Evolutionary conservation across 257 asterid species (phyloP), one percentile per base, ranked within the genome.

Genomic region (Solanum raphanifolium): DNA sequence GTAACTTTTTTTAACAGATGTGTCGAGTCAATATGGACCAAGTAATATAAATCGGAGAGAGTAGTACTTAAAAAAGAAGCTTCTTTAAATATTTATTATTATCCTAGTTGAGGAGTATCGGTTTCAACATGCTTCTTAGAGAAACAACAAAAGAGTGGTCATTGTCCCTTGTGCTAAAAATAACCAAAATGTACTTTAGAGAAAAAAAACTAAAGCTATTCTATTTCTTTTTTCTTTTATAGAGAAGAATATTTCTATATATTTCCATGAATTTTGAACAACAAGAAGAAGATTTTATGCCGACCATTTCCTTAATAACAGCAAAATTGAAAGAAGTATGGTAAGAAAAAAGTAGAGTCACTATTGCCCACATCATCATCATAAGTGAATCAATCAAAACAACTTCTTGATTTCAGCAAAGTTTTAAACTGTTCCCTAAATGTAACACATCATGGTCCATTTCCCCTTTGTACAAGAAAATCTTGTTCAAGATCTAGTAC

Each of bases 251-350:
- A 46, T 29, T 48, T 82, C 84, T 27, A 11, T 69, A 7, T 66
- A 72, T 72, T 71, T 72, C 27, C 9, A 32, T 62, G 52, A 41
- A 41, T 65, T 27, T 83, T 29, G 43, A 48, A 20, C 1, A 79
- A 84, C 11, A 12, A 66, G 27, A 69, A 20, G 43, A 72, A 43
- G 55, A 62, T 23, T 32, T 20, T n/a, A 65, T 27, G 65, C 87
- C 88, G 91, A 91, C 93, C 90, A 89, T 83, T 82, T 88, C 93
- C 93, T 86, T 85, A 90, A 91, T 76, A 91, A 73, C 92, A 79
- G 93, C 91, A 89, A 89, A 84, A 85, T 78, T 74, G 71, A 86
- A 10, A 72, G 52, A 34, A 34, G 46, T 68, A 38, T 89, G 88
- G 83, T 66, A 36, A 75, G n/a, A 34, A 85, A 76, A 86, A 87